phyloP scores from a whole-genome alignment of 495 filamentous ascomycete genomes.

The Neurospora hispaniola region DNA sequence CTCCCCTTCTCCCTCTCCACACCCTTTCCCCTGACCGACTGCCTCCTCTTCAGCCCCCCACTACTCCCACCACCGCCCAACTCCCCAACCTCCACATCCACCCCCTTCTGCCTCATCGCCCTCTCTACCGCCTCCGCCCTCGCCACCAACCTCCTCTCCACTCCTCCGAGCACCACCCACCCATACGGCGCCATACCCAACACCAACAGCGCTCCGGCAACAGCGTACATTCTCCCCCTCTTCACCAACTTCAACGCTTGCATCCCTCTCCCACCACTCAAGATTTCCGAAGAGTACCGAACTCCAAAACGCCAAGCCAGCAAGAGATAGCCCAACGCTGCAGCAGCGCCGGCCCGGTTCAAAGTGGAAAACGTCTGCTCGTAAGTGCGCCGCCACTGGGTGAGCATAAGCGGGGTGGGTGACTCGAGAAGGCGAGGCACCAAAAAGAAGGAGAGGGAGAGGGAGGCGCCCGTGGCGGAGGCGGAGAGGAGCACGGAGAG shows the following conservation, averaged over 20 bases:
- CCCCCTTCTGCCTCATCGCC: constrained; percentile 16
- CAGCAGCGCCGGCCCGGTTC: constrained; percentile 20
- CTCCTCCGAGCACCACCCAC: constrained; percentile 28
- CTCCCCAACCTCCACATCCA: not conserved
- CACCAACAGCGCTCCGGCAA: constrained; percentile 30
- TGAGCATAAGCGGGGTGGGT: constrained; percentile 39
- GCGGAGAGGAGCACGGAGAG: constrained; percentile 37
- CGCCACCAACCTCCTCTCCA: constrained; percentile 31
- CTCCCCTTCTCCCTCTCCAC: not conserved
- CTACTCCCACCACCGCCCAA: not conserved
- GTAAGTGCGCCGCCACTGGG: constrained; percentile 37
- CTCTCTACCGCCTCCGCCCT: constrained; percentile 23
- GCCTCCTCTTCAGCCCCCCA: not conserved
- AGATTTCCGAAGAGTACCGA: not conserved
- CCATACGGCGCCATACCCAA: constrained; percentile 41
- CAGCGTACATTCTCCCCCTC: constrained; percentile 25
- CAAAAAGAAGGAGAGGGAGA: constrained; percentile 30
- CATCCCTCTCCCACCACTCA: not conserved
- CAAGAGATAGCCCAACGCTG: constrained; percentile 29
- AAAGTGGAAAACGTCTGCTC: constrained; percentile 23
- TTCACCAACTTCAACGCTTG: not conserved
- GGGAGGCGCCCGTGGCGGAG: constrained; percentile 29
- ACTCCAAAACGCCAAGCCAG: constrained; percentile 31
- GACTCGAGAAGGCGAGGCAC: constrained; percentile 43
- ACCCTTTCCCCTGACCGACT: not conserved